Conservation (phyloP, 768 basidiomycete species). For the Kwoniella botswanensis region DNA sequence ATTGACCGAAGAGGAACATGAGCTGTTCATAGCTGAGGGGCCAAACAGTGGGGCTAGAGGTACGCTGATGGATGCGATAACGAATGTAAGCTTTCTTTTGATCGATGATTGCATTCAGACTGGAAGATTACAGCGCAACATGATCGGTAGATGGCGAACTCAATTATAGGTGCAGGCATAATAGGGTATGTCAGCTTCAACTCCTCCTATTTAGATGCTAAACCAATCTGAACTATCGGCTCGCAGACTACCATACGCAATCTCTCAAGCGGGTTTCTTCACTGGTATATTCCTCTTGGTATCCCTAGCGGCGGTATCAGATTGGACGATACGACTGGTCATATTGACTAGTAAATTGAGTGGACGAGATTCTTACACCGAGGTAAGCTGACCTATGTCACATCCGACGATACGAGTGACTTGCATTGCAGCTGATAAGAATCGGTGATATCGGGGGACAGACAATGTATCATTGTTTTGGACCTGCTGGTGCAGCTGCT, state of each 20-base stretch:
- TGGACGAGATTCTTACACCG: conserved; percentile 88
- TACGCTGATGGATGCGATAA: conserved; percentile 26
- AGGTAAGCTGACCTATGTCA: conserved; percentile 35
- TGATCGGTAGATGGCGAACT: conserved; percentile 32
- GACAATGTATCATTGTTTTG: conserved; percentile 93
- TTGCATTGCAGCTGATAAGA: conserved; percentile 1
- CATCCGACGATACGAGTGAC: background rate
- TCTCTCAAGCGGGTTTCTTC: conserved; percentile 92
- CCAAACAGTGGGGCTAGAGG: conserved; percentile 18
- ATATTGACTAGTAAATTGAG: conserved; percentile 95
- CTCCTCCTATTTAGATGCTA: background rate
- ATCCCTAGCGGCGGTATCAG: conserved; percentile 77
- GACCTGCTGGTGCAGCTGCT: conserved; percentile 84
- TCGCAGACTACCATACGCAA: conserved; percentile 83
- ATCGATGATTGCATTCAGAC: background rate
- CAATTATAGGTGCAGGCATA: conserved; percentile 34
- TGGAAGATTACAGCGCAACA: too few relatives aligned
- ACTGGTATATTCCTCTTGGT: conserved; percentile 82
- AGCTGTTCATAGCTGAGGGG: conserved; percentile 22
- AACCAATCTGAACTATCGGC: background rate
- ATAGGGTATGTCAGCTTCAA: conserved; percentile 26
- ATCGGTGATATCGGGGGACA: background rate
- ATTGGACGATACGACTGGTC: conserved; percentile 89
- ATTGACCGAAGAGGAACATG: conserved; percentile 21
- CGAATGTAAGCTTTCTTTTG: conserved; percentile 20